phyloP scores from a whole-genome alignment of 1,139 yeast species.

The Barnettozyma hawaiiensis region DNA sequence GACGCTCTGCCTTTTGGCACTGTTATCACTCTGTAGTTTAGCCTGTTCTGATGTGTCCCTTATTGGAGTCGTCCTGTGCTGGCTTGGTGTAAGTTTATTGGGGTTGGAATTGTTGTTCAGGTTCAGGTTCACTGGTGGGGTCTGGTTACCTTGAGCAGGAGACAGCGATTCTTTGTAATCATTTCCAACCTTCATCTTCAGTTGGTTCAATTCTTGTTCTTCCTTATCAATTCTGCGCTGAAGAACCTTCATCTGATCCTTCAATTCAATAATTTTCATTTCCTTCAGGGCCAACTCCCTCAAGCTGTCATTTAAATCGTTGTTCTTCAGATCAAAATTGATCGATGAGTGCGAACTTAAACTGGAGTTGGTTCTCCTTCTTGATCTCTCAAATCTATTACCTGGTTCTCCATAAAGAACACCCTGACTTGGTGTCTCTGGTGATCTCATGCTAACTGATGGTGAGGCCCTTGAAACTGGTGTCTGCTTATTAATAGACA shows the following conservation, averaged over 20 bases:
- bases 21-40: constrained; percentile 7
- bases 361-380: constrained; percentile 21
- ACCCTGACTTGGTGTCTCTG: constrained; percentile 10
- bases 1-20: constrained; percentile 26
- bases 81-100: not conserved
- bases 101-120: not conserved
- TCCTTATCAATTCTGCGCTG: constrained; percentile 28
- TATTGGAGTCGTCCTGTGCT: constrained; percentile 9
- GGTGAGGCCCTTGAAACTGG: not conserved
- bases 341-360: constrained; percentile 11
- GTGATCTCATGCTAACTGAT: constrained; percentile 4
- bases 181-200: constrained; percentile 44
- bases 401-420: not conserved
- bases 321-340: constrained; percentile 12
- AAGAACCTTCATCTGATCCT: constrained; percentile 40
- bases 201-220: constrained; percentile 31
- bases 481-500: constrained; percentile 12
- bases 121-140: constrained; percentile 28
- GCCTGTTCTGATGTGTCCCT: constrained; percentile 1
- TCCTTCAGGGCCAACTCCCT: constrained; percentile 56
- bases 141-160: constrained; percentile 27
- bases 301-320: constrained; percentile 48
- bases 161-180: constrained; percentile 33
- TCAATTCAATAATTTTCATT: constrained; percentile 53
- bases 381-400: constrained; percentile 7